These are phyloP conservation scores for Pythium grandisporangium DNA, from an alignment of 352 stramenopile species.

Conservation along the genomic window DNA sequence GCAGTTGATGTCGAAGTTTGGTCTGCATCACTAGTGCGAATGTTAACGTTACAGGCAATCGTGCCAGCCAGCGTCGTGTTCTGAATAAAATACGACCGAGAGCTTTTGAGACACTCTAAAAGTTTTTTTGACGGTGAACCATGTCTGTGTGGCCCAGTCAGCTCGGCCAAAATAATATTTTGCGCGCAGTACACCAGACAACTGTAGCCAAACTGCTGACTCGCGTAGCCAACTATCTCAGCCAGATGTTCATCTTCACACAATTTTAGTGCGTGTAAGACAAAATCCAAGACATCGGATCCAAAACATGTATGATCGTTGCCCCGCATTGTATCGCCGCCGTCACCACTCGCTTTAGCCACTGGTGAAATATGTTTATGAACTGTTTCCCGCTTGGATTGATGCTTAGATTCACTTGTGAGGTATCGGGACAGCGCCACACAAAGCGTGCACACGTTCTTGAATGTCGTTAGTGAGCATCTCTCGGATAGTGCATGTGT, in stretches of 20 bases:
- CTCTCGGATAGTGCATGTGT: constrained; percentile 31
- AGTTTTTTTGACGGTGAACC: constrained; percentile 13
- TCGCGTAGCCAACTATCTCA: constrained; percentile 32
- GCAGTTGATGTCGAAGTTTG: neutral
- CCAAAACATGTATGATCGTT: constrained; percentile 31
- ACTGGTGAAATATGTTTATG: too few relatives aligned
- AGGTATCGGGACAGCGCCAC: constrained; percentile 49
- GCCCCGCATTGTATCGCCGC: neutral
- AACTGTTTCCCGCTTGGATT: constrained; percentile 6
- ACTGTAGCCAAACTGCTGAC: constrained; percentile 68
- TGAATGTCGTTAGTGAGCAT: constrained; percentile 34
- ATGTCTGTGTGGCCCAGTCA: constrained; percentile 31
- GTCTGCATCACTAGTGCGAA: constrained; percentile 1
- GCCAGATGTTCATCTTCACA: constrained; percentile 21
- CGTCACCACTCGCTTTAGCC: too few relatives aligned
- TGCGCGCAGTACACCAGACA: constrained; percentile 59
- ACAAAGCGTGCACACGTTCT: constrained; percentile 43
- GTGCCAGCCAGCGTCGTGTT: constrained; percentile 53
- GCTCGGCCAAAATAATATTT: constrained; percentile 39
- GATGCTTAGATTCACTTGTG: constrained; percentile 37
- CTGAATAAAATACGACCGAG: constrained; percentile 52
- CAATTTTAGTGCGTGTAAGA: constrained; percentile 31
- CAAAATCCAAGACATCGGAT: constrained; percentile 34
- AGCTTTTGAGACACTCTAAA: constrained; percentile 28
- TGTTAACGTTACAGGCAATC: constrained; percentile 30